Conservation (phyloP, 1,139 yeast genomes). For the Scheffersomyces stambukii region DNA sequence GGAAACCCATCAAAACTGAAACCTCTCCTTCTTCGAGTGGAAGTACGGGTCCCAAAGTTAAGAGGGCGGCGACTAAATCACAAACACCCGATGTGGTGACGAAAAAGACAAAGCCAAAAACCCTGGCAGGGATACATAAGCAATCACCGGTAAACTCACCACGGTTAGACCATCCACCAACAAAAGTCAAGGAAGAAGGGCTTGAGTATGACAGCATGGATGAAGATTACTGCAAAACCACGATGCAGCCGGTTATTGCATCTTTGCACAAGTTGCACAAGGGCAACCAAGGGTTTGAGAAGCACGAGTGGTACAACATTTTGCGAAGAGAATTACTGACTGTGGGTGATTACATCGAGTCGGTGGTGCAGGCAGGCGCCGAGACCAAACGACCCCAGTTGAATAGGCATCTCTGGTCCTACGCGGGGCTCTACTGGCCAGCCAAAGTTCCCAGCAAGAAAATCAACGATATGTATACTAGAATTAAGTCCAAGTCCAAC, state of each 20-base stretch:
- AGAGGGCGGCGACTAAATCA: conserved; percentile 11
- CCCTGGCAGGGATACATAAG: neutral
- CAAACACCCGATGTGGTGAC: conserved; percentile 14
- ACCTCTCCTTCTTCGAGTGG: conserved; percentile 8
- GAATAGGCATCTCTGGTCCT: conserved; percentile 81
- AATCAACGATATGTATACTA: conserved; percentile 80
- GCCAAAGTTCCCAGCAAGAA: conserved; percentile 78
- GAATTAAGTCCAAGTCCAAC: conserved; percentile 35
- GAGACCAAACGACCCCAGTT: conserved; percentile 13
- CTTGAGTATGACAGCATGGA: conserved; percentile 81
- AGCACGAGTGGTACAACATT: conserved; percentile 77
- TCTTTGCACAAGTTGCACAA: conserved; percentile 72
- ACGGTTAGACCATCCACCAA: neutral
- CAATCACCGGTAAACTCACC: neutral
- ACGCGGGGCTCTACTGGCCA: conserved; percentile 93
- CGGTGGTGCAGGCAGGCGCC: conserved; percentile 6
- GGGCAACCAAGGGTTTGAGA: conserved; percentile 79
- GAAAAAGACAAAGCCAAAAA: conserved; percentile 3
- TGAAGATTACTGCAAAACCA: conserved; percentile 61
- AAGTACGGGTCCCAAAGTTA: conserved; percentile 7
- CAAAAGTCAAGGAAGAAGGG: conserved; percentile 8
- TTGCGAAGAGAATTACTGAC: conserved; percentile 68
- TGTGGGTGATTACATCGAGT: conserved; percentile 71
- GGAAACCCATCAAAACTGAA: conserved; percentile 16
- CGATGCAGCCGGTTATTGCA: conserved; percentile 68